A percentile compares a stretch with the other conserved stretches of the same genome.
Conservation (phyloP, 352 stramenopile genomes). For the Peronosclerospora sorghi region DNA sequence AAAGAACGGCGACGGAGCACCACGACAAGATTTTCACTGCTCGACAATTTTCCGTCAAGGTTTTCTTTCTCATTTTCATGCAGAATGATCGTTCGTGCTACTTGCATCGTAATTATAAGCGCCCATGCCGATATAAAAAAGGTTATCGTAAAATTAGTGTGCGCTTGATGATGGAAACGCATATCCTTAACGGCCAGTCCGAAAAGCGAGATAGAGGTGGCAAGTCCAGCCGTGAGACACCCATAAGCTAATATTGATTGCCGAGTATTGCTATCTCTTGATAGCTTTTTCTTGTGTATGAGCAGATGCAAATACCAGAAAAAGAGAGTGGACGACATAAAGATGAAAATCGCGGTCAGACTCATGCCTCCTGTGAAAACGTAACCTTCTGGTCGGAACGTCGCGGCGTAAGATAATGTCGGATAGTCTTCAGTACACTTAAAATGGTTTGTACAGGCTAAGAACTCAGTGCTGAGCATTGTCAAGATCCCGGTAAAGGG, state of each 20-base stretch:
- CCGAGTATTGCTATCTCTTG: slow-evolving; percentile 1
- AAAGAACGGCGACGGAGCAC: slow-evolving; percentile 14
- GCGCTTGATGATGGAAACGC: slow-evolving; percentile 52
- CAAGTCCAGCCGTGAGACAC: slow-evolving; percentile 22
- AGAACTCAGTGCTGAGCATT: slow-evolving; percentile 55
- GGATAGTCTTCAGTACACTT: slow-evolving; percentile 61
- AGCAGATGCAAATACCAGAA: slow-evolving; percentile 57
- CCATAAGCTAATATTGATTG: slow-evolving; percentile 8
- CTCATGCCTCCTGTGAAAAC: slow-evolving; percentile 75
- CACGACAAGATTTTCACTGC: slow-evolving; percentile 1
- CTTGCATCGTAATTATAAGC: slow-evolving; percentile 49
- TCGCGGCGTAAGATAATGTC: slow-evolving; percentile 78
- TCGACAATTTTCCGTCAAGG: slow-evolving; percentile 4
- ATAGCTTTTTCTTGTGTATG: slow-evolving; percentile 3
- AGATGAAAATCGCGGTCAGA: slow-evolving; percentile 64
- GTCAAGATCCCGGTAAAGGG: slow-evolving; percentile 58
- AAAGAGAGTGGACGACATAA: slow-evolving; percentile 41
- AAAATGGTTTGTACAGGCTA: slow-evolving; percentile 68
- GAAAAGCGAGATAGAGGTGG: slow-evolving; percentile 35
- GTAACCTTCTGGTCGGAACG: slow-evolving; percentile 54
- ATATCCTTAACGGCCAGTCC: slow-evolving; percentile 72
- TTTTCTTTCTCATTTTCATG: slow-evolving; percentile 19
- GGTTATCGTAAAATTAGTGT: slow-evolving; percentile 56
- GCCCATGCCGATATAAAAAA: slow-evolving; percentile 74
- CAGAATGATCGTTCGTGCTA: slow-evolving; percentile 30